Evolutionary conservation across 371 early-diverging fungal genomes (phyloP), one percentile per base, ranked within the genome.

Genomic region (Saksenaea oblongispora): DNA sequence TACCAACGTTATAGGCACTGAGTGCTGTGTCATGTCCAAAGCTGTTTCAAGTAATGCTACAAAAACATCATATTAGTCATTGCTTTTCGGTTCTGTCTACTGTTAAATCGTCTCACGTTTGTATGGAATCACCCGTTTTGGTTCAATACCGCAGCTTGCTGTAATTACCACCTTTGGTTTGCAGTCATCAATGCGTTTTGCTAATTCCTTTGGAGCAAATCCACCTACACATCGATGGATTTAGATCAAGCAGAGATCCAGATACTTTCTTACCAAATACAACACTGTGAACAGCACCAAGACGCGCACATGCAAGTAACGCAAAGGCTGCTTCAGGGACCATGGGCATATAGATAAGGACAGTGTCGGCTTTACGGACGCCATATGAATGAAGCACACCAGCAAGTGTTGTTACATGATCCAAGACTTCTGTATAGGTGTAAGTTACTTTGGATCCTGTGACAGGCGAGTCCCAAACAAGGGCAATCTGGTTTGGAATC

Each of bases 301-400:
- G 70, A 4, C 97, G 84, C 14, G 95, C 95, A 74, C 95, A 95
- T 0, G 98, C 95, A 36, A 97, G 88, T 87, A 95, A 91, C 2
- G 89, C 87, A 64, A 94, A 84, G 24, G 91, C 86, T 3, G 97
- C 93, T 62, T 96, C 89, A 10, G 95, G 93, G 11, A 93, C 86
- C 91, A 93, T 94, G 11, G 96, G 94, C 82, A 82, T 94, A 77
- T 97, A 97, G 51, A 96, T 87, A 31, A 94, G 67, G 10, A 95
- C 96, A 4, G 84, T 84, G 61, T 94, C 93, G 5, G 95, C 95
- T 69, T 92, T 91, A 17, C 73, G 62, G 31, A 94, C 85, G 17
- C 92, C 94, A 62, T 90, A 83, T 7, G 82, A 77, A 51, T 65
- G 71, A 41, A 96, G 75, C 28, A 93, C 86, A 34, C 92, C 93